These are phyloP conservation scores for Dictyostelium citrinum DNA, from an alignment of 78 protist species.

Conservation along the genomic window DNA sequence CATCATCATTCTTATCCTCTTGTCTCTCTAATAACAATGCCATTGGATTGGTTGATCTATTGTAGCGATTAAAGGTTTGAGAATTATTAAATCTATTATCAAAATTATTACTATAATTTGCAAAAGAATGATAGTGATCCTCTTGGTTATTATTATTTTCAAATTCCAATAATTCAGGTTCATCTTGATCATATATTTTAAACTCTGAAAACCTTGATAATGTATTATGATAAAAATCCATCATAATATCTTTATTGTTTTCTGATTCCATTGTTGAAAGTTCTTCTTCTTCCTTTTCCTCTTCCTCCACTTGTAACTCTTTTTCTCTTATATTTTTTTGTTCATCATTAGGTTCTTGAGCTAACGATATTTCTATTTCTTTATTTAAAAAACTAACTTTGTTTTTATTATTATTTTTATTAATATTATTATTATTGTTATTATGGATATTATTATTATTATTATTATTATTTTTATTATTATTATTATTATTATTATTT, in stretches of 20 bases:
- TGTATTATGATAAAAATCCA: not conserved
- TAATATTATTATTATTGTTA: not conserved
- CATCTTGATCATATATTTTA: conserved; percentile 33
- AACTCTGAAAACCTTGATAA: conserved; percentile 9
- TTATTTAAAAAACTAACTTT: not conserved
- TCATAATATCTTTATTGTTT: not conserved
- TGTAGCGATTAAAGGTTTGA: not conserved
- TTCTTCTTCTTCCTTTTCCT: conserved; percentile 10
- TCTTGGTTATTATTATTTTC: not conserved
- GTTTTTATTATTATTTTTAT: not conserved
- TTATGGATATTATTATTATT: not conserved
- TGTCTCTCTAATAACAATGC: not conserved
- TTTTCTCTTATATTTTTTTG: not conserved
- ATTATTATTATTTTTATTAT: not conserved
- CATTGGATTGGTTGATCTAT: conserved; percentile 28
- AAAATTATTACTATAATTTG: not conserved
- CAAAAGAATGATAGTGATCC: not conserved
- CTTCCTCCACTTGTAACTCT: not conserved
- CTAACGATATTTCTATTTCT: not conserved
- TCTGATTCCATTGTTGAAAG: not conserved
- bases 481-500: not conserved
- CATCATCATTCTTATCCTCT: not conserved
- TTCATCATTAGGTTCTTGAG: not conserved
- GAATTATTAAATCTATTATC: not conserved
- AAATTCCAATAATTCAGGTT: conserved; percentile 27